Percentiles rank a stretch among this genome's conserved stretches.
Conservation (phyloP, 306 rosid genomes). For the Trifolium subterraneum region DNA sequence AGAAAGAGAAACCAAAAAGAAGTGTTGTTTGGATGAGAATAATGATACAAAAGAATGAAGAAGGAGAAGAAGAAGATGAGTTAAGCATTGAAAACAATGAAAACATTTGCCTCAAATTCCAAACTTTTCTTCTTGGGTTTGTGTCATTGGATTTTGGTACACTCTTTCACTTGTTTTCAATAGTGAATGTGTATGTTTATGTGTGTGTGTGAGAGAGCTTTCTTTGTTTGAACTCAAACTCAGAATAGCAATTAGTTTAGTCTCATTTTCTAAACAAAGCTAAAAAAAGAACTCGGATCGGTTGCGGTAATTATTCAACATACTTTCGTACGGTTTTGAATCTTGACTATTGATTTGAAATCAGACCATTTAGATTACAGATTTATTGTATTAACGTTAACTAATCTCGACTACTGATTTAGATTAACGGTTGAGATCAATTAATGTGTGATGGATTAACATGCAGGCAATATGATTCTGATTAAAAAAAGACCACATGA, state of each 20-base stretch:
- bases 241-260: slow-evolving; percentile 20
- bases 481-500: not conserved
- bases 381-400: too few relatives aligned
- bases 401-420: too few relatives aligned
- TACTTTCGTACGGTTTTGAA: too few relatives aligned
- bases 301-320: too few relatives aligned
- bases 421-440: too few relatives aligned
- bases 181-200: slow-evolving; percentile 40
- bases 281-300: not conserved
- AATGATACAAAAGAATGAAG: slow-evolving; percentile 40
- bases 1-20: slow-evolving; percentile 46
- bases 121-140: slow-evolving; percentile 55
- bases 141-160: slow-evolving; percentile 56
- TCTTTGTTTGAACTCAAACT: slow-evolving; percentile 64
- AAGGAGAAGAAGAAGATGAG: slow-evolving; percentile 48
- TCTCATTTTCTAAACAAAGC: slow-evolving; percentile 19
- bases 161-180: slow-evolving; percentile 26
- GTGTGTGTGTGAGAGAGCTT: slow-evolving; percentile 38
- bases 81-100: slow-evolving; percentile 59
- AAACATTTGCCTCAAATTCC: slow-evolving; percentile 69
- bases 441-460: too few relatives aligned
- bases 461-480: too few relatives aligned
- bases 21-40: slow-evolving; percentile 37
- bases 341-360: too few relatives aligned
- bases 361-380: too few relatives aligned